phyloP scores from a whole-genome alignment of 345 rosid species.

The Euclidium syriacum region DNA sequence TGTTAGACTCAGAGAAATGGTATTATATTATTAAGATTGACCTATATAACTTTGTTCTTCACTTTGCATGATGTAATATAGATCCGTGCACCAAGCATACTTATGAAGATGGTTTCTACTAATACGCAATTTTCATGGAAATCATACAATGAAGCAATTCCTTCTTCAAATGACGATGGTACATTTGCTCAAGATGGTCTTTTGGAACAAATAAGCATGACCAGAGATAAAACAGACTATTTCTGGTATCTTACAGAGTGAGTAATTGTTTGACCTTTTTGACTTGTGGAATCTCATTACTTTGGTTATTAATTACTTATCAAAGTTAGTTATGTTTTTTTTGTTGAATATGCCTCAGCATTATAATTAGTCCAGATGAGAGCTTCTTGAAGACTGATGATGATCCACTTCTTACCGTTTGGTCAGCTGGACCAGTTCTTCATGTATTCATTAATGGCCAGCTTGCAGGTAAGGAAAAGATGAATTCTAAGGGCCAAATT shows the following conservation, averaged over 20 bases:
- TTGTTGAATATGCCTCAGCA: conserved; percentile 3
- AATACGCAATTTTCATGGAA: conserved; percentile 56
- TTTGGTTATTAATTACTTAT: conserved; percentile 70
- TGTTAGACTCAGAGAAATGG: too few species aligned
- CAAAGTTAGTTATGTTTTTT: conserved; percentile 53
- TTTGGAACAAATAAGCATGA: conserved; percentile 69
- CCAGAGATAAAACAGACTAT: conserved; percentile 79
- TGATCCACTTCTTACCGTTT: conserved; percentile 48
- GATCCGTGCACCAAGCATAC: conserved; percentile 63
- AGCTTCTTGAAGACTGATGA: conserved; percentile 41
- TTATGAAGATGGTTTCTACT: conserved; percentile 56
- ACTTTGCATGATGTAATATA: conserved; percentile 44
- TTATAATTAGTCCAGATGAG: conserved; percentile 34
- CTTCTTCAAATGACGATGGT: conserved; percentile 43
- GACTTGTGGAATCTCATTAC: conserved; percentile 67
- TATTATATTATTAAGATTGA: conserved; percentile 22
- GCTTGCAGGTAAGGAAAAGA: conserved; percentile 47
- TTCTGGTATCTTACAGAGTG: conserved; percentile 95
- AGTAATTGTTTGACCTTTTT: conserved; percentile 32
- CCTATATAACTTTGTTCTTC: conserved; percentile 33
- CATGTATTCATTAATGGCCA: conserved; percentile 75
- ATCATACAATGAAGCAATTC: conserved; percentile 57
- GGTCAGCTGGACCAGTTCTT: conserved; percentile 69
- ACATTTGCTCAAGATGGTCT: conserved; percentile 53
- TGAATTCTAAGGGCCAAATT: not conserved